Conservation (phyloP, 208 protist species). For the Trypanosoma cruzi region DNA sequence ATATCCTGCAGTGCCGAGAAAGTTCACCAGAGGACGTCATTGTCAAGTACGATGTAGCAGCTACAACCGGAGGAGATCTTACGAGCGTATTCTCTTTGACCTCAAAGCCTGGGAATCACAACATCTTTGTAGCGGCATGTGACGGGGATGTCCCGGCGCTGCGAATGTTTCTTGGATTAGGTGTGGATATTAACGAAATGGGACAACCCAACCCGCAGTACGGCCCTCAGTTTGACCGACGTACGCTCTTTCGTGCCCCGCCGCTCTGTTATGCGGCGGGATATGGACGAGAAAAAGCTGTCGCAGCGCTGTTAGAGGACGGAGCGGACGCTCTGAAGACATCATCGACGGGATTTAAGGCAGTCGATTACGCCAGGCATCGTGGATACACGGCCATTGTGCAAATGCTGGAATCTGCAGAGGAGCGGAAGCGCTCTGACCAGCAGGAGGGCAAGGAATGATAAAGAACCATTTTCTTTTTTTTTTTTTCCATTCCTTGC, state of each 20-base stretch:
- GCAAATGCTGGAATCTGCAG: conserved; percentile 42
- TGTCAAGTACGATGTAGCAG: conserved; percentile 28
- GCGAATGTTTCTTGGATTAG: conserved; percentile 29
- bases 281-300: conserved; percentile 78
- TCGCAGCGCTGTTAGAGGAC: conserved; percentile 54
- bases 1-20: conserved; percentile 52
- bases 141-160: conserved; percentile 67
- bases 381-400: conserved; percentile 68
- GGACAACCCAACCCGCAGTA: conserved; percentile 66
- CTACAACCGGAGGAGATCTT: conserved; percentile 14
- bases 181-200: conserved; percentile 55
- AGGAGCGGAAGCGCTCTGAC: neutral
- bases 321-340: conserved; percentile 44
- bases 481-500: neutral
- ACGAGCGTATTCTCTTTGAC: neutral
- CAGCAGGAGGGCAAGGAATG: neutral
- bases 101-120: conserved; percentile 10
- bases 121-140: conserved; percentile 80
- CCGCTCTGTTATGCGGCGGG: conserved; percentile 78
- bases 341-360: conserved; percentile 66
- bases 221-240: conserved; percentile 73
- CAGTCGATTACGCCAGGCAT: conserved; percentile 68
- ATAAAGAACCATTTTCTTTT: neutral
- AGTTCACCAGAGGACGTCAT: conserved; percentile 6
- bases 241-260: conserved; percentile 70